Evolutionary conservation across 1,139 yeast species (phyloP).

Genomic region (Debaryomyces nepalensis): DNA sequence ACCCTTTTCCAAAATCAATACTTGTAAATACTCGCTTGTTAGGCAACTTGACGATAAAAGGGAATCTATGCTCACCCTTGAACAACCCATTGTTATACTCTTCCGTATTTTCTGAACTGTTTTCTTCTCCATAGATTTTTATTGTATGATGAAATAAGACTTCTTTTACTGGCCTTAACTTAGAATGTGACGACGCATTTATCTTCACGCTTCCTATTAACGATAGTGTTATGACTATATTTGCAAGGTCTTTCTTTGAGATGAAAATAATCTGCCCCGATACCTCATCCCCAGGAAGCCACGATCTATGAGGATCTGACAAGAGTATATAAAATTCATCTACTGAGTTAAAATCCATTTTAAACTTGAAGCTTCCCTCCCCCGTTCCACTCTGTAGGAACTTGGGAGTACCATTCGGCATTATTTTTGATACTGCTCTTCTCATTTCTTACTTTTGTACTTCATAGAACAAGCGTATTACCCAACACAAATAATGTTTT

Average conservation of each 20-base stretch:
- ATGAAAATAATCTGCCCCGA: slow-evolving; percentile 64
- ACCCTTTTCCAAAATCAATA: slow-evolving; percentile 83
- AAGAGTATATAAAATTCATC: slow-evolving; percentile 71
- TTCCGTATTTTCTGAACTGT: slow-evolving; percentile 24
- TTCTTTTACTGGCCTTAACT: slow-evolving; percentile 55
- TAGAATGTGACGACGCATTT: slow-evolving; percentile 55
- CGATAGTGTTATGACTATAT: slow-evolving; percentile 57
- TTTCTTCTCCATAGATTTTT: slow-evolving; percentile 62
- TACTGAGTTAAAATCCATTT: slow-evolving; percentile 49
- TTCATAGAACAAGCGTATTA: slow-evolving; percentile 1
- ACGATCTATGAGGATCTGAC: slow-evolving; percentile 73
- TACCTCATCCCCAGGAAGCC: slow-evolving; percentile 72
- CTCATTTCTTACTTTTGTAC: slow-evolving; percentile 30
- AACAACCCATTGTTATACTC: slow-evolving; percentile 54
- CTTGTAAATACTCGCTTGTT: slow-evolving; percentile 71
- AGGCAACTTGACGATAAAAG: slow-evolving; percentile 81
- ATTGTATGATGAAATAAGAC: slow-evolving; percentile 67
- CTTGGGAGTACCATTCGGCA: slow-evolving; percentile 30
- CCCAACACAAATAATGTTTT: slow-evolving; percentile 1
- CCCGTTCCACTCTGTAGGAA: slow-evolving; percentile 9
- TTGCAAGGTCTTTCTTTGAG: slow-evolving; percentile 57
- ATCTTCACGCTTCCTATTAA: slow-evolving; percentile 62
- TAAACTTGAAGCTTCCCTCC: slow-evolving; percentile 25
- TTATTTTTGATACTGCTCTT: slow-evolving; percentile 49
- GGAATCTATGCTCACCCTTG: slow-evolving; percentile 86